Evolutionary conservation across 2,329 filamentous ascomycete genomes (phyloP), one percentile per base, ranked within the genome.

Genomic region (Hysterium pulicare): DNA sequence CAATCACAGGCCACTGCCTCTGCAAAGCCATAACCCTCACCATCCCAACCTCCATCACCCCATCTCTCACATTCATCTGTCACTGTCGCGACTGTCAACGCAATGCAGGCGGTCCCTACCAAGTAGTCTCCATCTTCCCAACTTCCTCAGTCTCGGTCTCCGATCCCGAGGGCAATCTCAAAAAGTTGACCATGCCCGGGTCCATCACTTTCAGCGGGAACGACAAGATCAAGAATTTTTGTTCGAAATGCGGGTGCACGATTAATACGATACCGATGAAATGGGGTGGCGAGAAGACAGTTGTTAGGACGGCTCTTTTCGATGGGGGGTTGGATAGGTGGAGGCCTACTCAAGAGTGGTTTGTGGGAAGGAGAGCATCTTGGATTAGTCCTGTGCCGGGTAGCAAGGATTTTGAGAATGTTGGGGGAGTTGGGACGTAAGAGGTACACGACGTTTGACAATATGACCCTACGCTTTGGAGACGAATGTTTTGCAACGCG

Each of bases 41-140:
- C 16, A 34, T 34, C 11, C 32, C 32, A 4, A 11, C 11, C 11
- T n/a, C 32, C 11, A 19, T 4, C 17, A 19, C 17, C 10, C 32
- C 32, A 3, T 4, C 32, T 5, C n/a, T 34, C 7, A 17, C 32
- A 11, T 16, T 34, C 32, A 34, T 34, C 17, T 34, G 11, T 11
- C 32, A 34, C 21, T 34, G 11, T 34, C 32, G 32, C 11, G 32
- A 34, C 16, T 34, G 32, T 34, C 32, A 34, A 19, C 32, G 32
- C 9, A 34, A 34, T 17, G 32, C 32, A 10, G 11, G 32, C 4
- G 32, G 32, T 17, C 32, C 32, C 32, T 34, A 33, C 31, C 32
- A 16, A 34, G 32, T 34, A 11, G 32, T 34, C 11, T 15, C 21
- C 13, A 34, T 34, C 5, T 34, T 19, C 32, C 13, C 32, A 5